Percentiles rank a stretch among this genome's conserved stretches.
Conservation (phyloP, 169 alveolate genomes). For the Hammondia hammondi region DNA sequence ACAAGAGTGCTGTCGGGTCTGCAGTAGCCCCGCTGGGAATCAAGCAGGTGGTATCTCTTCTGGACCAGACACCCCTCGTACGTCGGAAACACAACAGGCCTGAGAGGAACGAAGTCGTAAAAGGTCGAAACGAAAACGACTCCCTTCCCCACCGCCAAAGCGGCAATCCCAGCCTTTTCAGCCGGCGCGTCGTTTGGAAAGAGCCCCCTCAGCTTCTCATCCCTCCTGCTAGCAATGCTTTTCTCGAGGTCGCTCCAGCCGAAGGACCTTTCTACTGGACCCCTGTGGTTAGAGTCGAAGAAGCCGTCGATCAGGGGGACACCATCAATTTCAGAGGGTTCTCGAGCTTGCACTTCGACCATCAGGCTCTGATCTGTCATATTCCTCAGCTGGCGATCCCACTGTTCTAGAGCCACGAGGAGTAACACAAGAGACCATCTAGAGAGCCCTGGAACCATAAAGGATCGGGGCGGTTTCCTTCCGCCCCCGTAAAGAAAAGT, state of each 20-base stretch:
- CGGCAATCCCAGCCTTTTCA: neutral
- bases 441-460: neutral
- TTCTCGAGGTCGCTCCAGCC: neutral
- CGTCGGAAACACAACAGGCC: neutral
- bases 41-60: constrained; percentile 3
- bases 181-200: neutral
- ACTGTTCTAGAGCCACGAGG: constrained; percentile 7
- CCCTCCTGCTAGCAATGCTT: neutral
- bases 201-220: neutral
- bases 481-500: neutral
- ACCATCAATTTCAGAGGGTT: neutral
- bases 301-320: neutral
- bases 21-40: constrained; percentile 12
- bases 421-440: constrained; percentile 7
- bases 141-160: neutral
- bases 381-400: constrained; percentile 13
- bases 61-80: constrained; percentile 32
- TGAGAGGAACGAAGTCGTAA: neutral
- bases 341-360: constrained; percentile 23
- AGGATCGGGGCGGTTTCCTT: neutral
- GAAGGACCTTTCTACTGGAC: neutral
- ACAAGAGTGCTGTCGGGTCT: neutral
- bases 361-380: neutral
- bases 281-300: neutral
- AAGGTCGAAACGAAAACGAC: neutral